A percentile compares a stretch with the other conserved stretches of the same genome.
phyloP scores from a whole-genome alignment of 208 protist species.

The Kentomonas sorsogonicus region DNA sequence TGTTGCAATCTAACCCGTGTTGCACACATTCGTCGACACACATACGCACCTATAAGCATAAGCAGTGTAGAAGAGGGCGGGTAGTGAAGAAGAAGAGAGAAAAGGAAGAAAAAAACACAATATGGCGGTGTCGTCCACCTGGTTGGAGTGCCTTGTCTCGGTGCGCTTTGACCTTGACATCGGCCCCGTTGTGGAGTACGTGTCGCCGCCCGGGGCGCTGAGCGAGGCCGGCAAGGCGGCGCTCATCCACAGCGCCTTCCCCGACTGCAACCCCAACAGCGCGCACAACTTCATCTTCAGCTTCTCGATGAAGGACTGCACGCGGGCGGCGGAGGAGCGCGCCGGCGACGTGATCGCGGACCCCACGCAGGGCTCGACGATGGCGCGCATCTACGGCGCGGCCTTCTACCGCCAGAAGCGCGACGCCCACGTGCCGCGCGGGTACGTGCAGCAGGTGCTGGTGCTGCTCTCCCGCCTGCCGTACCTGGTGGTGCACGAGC shows the following conservation, averaged over 20 bases:
- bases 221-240: conserved; percentile 39
- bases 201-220: conserved; percentile 49
- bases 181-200: conserved; percentile 68
- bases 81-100: too few relatives aligned
- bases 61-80: too few relatives aligned
- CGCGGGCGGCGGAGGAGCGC: conserved; percentile 11
- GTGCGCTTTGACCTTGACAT: conserved; percentile 87
- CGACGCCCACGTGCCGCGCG: conserved; percentile 62
- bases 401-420: conserved; percentile 83
- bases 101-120: conserved; percentile 1
- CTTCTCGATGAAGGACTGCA: conserved; percentile 70
- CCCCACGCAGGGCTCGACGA: background rate
- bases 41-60: too few relatives aligned
- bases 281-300: conserved; percentile 85
- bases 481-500: conserved; percentile 69
- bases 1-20: too few relatives aligned
- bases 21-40: too few relatives aligned
- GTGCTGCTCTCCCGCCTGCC: conserved; percentile 75
- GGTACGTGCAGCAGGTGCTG: conserved; percentile 84
- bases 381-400: conserved; percentile 49
- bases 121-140: conserved; percentile 27
- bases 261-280: conserved; percentile 79
- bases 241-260: conserved; percentile 61
- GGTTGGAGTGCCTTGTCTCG: conserved; percentile 73
- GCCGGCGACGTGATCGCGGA: background rate